These are phyloP conservation scores for Collybiopsis luxurians DNA, from an alignment of 768 basidiomycete species.

Conservation along the genomic window DNA sequence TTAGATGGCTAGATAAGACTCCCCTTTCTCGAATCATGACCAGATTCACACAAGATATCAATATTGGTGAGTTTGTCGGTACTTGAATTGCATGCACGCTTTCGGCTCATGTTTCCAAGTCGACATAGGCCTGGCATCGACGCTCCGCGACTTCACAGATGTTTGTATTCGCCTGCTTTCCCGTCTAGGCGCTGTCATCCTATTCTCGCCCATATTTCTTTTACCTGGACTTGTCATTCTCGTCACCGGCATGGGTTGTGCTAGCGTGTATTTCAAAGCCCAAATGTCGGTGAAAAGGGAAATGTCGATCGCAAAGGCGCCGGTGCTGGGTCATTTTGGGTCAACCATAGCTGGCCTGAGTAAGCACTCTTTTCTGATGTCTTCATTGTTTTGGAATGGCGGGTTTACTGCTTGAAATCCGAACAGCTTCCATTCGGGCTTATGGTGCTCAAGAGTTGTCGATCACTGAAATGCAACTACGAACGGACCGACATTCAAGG, in stretches of 20 bases:
- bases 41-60: conserved; percentile 65
- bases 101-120: conserved; percentile 22
- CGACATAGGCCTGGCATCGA: conserved; percentile 33
- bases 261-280: conserved; percentile 42
- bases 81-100: background rate
- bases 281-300: conserved; percentile 45
- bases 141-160: conserved; percentile 19
- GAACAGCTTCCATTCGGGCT: conserved; percentile 37
- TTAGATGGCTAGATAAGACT: conserved; percentile 48
- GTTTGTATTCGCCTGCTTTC: conserved; percentile 32
- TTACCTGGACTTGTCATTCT: conserved; percentile 43
- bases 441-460: conserved; percentile 39
- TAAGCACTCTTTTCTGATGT: conserved; percentile 15
- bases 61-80: conserved; percentile 19
- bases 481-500: conserved; percentile 36
- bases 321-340: conserved; percentile 33
- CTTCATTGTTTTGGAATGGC: conserved; percentile 41
- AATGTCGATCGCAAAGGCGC: conserved; percentile 6
- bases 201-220: conserved; percentile 44
- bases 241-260: conserved; percentile 40
- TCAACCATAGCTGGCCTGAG: conserved; percentile 44
- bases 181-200: conserved; percentile 40
- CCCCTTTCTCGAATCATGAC: conserved; percentile 54
- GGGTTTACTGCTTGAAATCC: background rate
- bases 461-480: conserved; percentile 26